These are phyloP conservation scores for Colletotrichum neosansevieriae DNA, from an alignment of 2,329 filamentous ascomycete genomes.

Conservation along the genomic window DNA sequence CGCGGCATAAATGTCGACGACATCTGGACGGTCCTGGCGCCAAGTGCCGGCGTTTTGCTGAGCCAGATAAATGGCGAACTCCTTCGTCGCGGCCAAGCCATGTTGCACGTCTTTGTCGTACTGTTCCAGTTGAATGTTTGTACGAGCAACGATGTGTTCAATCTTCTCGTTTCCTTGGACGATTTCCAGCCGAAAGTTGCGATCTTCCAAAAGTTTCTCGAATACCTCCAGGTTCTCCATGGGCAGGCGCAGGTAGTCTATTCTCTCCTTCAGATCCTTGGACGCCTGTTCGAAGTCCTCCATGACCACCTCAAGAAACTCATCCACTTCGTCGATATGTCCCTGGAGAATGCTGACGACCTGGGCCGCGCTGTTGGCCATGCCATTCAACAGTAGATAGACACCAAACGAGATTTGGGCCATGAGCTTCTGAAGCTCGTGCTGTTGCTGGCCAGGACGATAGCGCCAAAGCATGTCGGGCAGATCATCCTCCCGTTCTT, in stretches of 20 bases:
- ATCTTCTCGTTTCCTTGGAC: conserved; percentile 91
- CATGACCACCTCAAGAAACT: conserved; percentile 86
- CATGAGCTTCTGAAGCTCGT: conserved; percentile 90
- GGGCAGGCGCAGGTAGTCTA: conserved; percentile 84
- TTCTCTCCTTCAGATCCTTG: conserved; percentile 82
- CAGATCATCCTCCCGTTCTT: conserved; percentile 75
- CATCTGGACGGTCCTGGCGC: conserved; percentile 70
- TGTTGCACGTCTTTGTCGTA: conserved; percentile 83
- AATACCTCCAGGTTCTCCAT: conserved; percentile 87
- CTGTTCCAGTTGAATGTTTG: conserved; percentile 80
- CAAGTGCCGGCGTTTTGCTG: conserved; percentile 72
- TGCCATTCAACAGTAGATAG: conserved; percentile 84
- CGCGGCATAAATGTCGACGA: conserved; percentile 81
- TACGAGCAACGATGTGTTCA: conserved; percentile 87
- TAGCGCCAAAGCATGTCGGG: conserved; percentile 83
- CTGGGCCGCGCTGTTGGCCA: conserved; percentile 89
- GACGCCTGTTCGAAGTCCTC: conserved; percentile 86
- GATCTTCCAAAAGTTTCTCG: conserved; percentile 88
- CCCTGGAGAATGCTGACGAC: conserved; percentile 90
- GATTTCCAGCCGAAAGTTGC: conserved; percentile 83
- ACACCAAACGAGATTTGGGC: conserved; percentile 95
- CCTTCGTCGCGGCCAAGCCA: conserved; percentile 79
- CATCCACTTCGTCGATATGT: conserved; percentile 94
- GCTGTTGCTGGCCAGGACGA: conserved; percentile 80
- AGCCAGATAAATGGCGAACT: conserved; percentile 81